These are phyloP conservation scores for Boletus tomentosulus DNA, from an alignment of 768 basidiomycete species.

Conservation along the genomic window DNA sequence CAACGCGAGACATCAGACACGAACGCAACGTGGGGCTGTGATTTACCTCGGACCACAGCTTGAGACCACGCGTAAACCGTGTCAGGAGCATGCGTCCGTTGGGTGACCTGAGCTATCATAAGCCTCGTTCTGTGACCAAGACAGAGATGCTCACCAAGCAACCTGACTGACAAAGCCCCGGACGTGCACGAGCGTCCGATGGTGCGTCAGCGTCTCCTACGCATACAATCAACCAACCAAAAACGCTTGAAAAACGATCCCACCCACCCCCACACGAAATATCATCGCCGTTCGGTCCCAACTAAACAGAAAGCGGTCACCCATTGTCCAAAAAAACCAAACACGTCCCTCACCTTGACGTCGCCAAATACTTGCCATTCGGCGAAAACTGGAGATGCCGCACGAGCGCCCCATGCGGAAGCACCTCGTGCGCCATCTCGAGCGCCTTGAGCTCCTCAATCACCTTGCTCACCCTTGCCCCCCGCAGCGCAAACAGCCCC, in stretches of 20 bases:
- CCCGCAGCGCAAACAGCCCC: constrained; percentile 28
- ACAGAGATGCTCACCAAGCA: constrained; percentile 36
- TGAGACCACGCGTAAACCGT: constrained; percentile 44
- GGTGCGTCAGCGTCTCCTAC: constrained; percentile 39
- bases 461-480: constrained; percentile 35
- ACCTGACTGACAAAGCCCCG: constrained; percentile 52
- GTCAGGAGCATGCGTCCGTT: constrained; percentile 42
- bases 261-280: constrained; percentile 42
- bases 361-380: constrained; percentile 49
- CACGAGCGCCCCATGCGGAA: constrained; percentile 45
- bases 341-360: constrained; percentile 39
- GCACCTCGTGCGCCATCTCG: constrained; percentile 35
- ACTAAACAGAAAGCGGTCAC: constrained; percentile 16
- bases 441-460: constrained; percentile 40
- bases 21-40: neutral
- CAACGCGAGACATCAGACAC: neutral
- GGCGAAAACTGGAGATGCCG: constrained; percentile 55
- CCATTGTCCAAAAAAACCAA: neutral
- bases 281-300: constrained; percentile 49
- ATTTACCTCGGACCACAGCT: constrained; percentile 48
- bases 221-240: neutral
- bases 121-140: neutral
- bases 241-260: neutral
- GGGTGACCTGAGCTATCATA: constrained; percentile 40
- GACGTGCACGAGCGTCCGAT: constrained; percentile 47